Percentiles rank a stretch among this genome's conserved stretches.
Conservation (phyloP, 495 filamentous ascomycete species). For the Aspergillus mulundensis region DNA sequence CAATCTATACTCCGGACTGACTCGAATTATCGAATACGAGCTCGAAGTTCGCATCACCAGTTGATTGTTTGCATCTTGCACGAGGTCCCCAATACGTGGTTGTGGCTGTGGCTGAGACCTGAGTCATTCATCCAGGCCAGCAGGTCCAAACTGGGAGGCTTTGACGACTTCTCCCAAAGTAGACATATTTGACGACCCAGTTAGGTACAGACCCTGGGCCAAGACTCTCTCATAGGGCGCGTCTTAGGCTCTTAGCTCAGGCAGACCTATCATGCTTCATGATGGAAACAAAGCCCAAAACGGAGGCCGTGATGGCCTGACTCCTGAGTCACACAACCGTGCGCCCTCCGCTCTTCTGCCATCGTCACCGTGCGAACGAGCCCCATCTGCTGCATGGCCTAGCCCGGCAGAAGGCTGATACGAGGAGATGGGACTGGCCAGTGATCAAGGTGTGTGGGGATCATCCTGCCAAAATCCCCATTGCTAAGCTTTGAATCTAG, state of each 20-base stretch:
- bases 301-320: neutral
- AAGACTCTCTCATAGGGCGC: neutral
- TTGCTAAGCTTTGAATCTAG: conserved; percentile 9
- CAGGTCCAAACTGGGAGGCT: neutral
- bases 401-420: neutral
- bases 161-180: neutral
- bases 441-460: neutral
- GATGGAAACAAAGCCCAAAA: neutral
- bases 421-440: neutral
- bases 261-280: neutral
- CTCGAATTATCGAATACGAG: neutral
- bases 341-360: neutral
- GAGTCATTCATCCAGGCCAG: neutral
- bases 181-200: neutral
- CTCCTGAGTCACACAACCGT: no score
- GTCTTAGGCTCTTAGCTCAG: neutral
- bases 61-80: neutral
- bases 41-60: neutral
- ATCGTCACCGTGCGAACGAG: neutral
- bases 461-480: neutral
- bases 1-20: neutral
- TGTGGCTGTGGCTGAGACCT: neutral
- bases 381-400: neutral
- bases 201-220: neutral
- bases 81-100: neutral